These are phyloP conservation scores for Pythium aphanidermatum DNA, from an alignment of 352 stramenopile species.

Conservation along the genomic window DNA sequence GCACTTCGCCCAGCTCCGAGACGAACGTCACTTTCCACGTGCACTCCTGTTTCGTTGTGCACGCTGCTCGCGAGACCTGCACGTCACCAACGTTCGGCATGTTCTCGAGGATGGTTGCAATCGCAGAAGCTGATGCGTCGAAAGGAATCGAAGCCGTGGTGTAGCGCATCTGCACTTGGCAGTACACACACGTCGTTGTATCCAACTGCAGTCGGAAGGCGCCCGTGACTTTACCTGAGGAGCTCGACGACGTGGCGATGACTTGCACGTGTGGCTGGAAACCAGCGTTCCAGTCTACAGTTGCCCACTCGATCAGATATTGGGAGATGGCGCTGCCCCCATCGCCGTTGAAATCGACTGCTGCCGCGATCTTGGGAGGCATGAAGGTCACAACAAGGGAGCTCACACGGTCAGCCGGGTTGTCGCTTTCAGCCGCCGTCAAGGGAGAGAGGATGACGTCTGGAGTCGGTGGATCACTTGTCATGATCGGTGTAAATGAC, in stretches of 20 bases:
- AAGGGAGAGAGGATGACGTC: constrained; percentile 46
- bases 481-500: constrained; percentile 75
- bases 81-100: constrained; percentile 93
- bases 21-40: constrained; percentile 78
- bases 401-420: constrained; percentile 50
- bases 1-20: constrained; percentile 52
- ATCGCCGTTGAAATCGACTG: constrained; percentile 67
- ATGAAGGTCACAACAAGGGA: constrained; percentile 85
- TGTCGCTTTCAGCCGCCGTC: constrained; percentile 33
- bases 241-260: constrained; percentile 45
- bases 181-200: constrained; percentile 69
- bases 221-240: constrained; percentile 30
- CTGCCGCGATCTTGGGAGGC: constrained; percentile 36
- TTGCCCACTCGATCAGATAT: constrained; percentile 94
- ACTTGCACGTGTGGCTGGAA: constrained; percentile 61
- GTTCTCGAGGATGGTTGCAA: constrained; percentile 88
- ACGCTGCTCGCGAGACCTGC: constrained; percentile 42
- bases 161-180: constrained; percentile 61
- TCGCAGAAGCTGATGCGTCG: constrained; percentile 38
- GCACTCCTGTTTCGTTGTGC: constrained; percentile 46
- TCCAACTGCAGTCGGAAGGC: constrained; percentile 84
- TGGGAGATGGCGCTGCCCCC: constrained; percentile 80
- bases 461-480: constrained; percentile 82
- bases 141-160: constrained; percentile 69
- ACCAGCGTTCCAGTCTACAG: constrained; percentile 52